Conservation (phyloP, 208 protist genomes). For the Trypanosoma grayi region DNA sequence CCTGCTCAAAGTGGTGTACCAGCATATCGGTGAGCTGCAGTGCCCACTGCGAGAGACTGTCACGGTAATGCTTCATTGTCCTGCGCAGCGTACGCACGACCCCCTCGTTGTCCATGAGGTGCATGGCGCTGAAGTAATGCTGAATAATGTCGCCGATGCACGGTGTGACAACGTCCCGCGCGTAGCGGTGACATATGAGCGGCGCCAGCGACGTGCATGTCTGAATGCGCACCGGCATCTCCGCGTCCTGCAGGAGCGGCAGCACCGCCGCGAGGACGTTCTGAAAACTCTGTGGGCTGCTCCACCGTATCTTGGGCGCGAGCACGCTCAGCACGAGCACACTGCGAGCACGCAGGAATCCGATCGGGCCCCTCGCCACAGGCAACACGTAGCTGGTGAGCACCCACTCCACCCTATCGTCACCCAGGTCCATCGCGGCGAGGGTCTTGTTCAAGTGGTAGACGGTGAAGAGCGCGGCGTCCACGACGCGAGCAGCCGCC, state of each 20-base stretch:
- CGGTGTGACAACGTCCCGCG: slow-evolving; percentile 72
- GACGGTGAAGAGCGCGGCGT: slow-evolving; percentile 69
- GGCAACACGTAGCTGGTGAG: slow-evolving; percentile 75
- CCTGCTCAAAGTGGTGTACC: slow-evolving; percentile 68
- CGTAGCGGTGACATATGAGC: slow-evolving; percentile 70
- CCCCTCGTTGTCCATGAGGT: slow-evolving; percentile 88
- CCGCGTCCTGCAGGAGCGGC: slow-evolving; percentile 73
- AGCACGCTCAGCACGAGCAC: slow-evolving; percentile 75
- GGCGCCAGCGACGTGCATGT: slow-evolving; percentile 81
- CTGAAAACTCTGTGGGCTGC: slow-evolving; percentile 54
- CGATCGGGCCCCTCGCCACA: slow-evolving; percentile 53
- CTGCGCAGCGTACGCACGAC: slow-evolving; percentile 87
- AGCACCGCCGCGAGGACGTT: slow-evolving; percentile 58
- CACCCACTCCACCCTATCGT: slow-evolving; percentile 83
- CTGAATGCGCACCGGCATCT: slow-evolving; percentile 86
- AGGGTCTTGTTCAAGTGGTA: slow-evolving; percentile 74
- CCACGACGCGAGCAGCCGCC: slow-evolving; percentile 63
- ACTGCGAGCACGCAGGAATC: slow-evolving; percentile 83
- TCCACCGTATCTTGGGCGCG: slow-evolving; percentile 66
- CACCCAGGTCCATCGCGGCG: slow-evolving; percentile 41
- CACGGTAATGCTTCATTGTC: slow-evolving; percentile 82
- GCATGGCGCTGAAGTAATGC: slow-evolving; percentile 90
- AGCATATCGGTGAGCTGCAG: slow-evolving; percentile 79
- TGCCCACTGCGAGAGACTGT: slow-evolving; percentile 86
- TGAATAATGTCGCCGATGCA: slow-evolving; percentile 88